Conservation (phyloP, 495 filamentous ascomycete genomes). For the Trichoderma parareesei region DNA sequence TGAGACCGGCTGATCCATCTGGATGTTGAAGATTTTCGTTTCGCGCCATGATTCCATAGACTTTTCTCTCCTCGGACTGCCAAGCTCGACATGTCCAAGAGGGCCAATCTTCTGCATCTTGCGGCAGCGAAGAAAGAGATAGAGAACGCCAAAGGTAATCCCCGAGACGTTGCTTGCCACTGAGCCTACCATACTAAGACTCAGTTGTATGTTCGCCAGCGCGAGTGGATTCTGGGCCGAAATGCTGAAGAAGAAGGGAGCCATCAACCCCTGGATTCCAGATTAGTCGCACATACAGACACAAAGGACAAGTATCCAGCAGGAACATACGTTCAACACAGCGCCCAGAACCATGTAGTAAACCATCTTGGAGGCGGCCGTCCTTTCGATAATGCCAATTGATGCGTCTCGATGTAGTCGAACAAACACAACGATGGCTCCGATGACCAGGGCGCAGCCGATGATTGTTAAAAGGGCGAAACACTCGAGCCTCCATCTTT, state of each 20-base stretch:
- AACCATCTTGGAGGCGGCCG: slow-evolving; percentile 38
- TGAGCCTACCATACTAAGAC: slow-evolving; percentile 36
- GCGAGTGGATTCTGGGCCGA: slow-evolving; percentile 23
- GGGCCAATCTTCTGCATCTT: slow-evolving; percentile 29
- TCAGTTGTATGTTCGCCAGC: slow-evolving; percentile 14
- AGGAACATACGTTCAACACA: slow-evolving; percentile 32
- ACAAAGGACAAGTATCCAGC: not conserved
- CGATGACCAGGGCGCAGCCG: slow-evolving; percentile 22
- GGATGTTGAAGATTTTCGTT: not conserved
- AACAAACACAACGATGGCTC: slow-evolving; percentile 27
- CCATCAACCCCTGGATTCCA: slow-evolving; percentile 27
- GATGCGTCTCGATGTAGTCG: slow-evolving; percentile 31
- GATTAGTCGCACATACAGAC: slow-evolving; percentile 15
- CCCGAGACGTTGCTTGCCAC: slow-evolving; percentile 42
- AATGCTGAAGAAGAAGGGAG: slow-evolving; percentile 36
- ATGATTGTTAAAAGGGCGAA: slow-evolving; percentile 32
- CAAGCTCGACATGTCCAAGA: not conserved
- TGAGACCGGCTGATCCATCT: not conserved
- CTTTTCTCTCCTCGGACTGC: not conserved
- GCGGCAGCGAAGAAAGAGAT: slow-evolving; percentile 40
- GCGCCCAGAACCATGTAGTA: slow-evolving; percentile 36
- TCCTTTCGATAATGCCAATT: slow-evolving; percentile 33
- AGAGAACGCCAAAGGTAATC: slow-evolving; percentile 38
- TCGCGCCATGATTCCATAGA: not conserved
- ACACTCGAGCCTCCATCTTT: slow-evolving; percentile 33